phyloP scores from a whole-genome alignment of 1,139 yeast species.

The Wickerhamiella infanticola region DNA sequence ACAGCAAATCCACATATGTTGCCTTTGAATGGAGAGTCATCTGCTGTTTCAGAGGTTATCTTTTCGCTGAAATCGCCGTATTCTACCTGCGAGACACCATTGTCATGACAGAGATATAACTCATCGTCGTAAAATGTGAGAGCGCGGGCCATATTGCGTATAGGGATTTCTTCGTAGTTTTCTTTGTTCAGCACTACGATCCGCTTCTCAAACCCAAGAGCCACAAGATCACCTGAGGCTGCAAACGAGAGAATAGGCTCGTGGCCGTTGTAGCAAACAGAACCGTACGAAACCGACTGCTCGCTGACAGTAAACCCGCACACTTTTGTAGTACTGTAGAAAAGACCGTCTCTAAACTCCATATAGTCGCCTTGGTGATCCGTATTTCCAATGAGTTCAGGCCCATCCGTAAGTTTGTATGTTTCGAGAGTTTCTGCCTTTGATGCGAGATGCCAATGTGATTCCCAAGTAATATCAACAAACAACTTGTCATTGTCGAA shows the following conservation, averaged over 20 bases:
- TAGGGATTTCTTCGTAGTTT: background rate
- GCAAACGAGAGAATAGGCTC: background rate
- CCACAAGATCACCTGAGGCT: background rate
- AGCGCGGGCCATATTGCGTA: background rate
- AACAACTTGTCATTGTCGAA: background rate
- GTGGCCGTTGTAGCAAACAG: background rate
- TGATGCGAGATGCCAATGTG: background rate
- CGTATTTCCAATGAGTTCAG: background rate
- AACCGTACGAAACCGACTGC: background rate
- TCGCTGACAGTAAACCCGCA: too few relatives aligned
- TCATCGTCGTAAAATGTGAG: background rate
- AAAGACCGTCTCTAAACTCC: too few relatives aligned
- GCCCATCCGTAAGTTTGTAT: background rate
- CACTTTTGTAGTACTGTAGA: too few relatives aligned
- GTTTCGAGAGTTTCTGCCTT: background rate
- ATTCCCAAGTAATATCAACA: background rate
- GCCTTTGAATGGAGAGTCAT: too few relatives aligned
- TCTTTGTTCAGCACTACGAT: background rate
- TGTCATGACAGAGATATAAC: background rate
- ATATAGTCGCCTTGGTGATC: background rate
- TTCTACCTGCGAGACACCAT: background rate
- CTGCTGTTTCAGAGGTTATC: background rate
- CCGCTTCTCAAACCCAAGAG: background rate
- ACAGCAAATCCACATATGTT: too few relatives aligned
- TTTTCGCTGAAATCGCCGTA: background rate